These are phyloP conservation scores for Lanmaoa pseudosensibilis DNA, from an alignment of 768 basidiomycete genomes.

Conservation along the genomic window DNA sequence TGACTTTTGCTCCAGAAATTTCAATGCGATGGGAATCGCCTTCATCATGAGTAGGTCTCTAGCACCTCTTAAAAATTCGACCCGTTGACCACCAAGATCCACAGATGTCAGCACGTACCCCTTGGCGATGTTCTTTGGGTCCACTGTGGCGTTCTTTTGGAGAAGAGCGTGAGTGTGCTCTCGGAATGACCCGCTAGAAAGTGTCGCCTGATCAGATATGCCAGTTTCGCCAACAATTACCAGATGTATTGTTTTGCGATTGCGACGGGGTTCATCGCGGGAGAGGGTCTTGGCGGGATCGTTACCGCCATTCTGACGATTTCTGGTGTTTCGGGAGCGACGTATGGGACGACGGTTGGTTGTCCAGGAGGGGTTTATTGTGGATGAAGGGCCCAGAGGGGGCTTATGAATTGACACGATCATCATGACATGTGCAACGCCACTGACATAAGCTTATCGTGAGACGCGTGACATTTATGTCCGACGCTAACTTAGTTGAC, in stretches of 20 bases:
- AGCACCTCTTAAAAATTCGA: neutral
- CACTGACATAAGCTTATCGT: neutral
- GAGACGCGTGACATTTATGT: neutral
- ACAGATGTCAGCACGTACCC: neutral
- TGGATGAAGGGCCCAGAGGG: constrained; percentile 9
- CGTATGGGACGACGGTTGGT: constrained; percentile 29
- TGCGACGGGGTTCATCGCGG: constrained; percentile 41
- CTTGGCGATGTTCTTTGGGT: neutral
- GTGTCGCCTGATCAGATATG: neutral
- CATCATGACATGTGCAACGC: neutral
- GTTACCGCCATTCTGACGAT: constrained; percentile 33
- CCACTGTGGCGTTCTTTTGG: neutral
- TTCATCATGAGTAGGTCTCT: neutral
- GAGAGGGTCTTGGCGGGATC: constrained; percentile 41
- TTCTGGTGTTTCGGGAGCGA: constrained; percentile 26
- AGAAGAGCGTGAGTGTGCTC: neutral
- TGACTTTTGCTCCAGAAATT: neutral
- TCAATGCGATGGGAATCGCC: neutral
- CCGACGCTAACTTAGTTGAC: neutral
- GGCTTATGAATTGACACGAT: neutral
- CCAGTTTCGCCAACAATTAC: constrained; percentile 1
- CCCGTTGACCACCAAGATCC: neutral
- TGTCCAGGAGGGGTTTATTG: constrained; percentile 32
- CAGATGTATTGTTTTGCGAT: constrained; percentile 36
- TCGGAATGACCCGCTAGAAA: neutral